Percentiles rank a stretch among this genome's conserved stretches.
phyloP scores from a whole-genome alignment of 1,284 basidiomycete species.

The Heterobasidion annosum region DNA sequence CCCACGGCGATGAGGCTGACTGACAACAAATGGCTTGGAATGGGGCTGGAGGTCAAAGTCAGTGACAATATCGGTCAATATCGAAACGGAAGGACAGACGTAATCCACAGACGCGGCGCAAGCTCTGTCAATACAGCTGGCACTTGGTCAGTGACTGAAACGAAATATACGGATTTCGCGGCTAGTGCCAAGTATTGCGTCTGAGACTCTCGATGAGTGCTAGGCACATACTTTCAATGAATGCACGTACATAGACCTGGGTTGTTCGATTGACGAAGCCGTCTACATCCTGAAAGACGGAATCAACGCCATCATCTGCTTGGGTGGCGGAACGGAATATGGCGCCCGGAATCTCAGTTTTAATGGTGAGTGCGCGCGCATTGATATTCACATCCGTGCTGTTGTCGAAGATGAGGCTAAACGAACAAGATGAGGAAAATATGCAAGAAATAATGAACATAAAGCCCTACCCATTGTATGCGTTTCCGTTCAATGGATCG shows the following conservation, averaged over 20 bases:
- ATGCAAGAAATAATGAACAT: not conserved
- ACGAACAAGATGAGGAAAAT: not conserved
- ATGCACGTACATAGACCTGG: constrained; percentile 38
- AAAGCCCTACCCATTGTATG: constrained; percentile 44
- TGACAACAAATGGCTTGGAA: constrained; percentile 41
- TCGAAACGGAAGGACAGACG: constrained; percentile 29
- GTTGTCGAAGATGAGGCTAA: constrained; percentile 36
- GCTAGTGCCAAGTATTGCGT: constrained; percentile 45
- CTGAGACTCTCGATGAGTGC: constrained; percentile 14
- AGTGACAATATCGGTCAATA: not conserved
- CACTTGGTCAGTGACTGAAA: constrained; percentile 25
- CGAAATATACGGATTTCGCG: constrained; percentile 49
- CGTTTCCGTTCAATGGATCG: constrained; percentile 27
- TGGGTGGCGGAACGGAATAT: constrained; percentile 41
- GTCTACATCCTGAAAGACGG: constrained; percentile 35
- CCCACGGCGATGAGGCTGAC: constrained; percentile 37
- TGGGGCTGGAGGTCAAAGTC: constrained; percentile 23
- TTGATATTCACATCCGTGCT: constrained; percentile 33
- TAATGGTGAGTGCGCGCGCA: constrained; percentile 37
- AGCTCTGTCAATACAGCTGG: constrained; percentile 28
- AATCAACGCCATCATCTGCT: constrained; percentile 24
- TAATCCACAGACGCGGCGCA: constrained; percentile 40
- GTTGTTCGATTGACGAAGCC: constrained; percentile 42
- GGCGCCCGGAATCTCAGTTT: constrained; percentile 41
- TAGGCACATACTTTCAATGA: not conserved